Percentiles rank a stretch among this genome's conserved stretches.
These are phyloP conservation scores for Ustilago cynodontis DNA, from an alignment of 1,284 basidiomycete genomes.

Conservation along the genomic window DNA sequence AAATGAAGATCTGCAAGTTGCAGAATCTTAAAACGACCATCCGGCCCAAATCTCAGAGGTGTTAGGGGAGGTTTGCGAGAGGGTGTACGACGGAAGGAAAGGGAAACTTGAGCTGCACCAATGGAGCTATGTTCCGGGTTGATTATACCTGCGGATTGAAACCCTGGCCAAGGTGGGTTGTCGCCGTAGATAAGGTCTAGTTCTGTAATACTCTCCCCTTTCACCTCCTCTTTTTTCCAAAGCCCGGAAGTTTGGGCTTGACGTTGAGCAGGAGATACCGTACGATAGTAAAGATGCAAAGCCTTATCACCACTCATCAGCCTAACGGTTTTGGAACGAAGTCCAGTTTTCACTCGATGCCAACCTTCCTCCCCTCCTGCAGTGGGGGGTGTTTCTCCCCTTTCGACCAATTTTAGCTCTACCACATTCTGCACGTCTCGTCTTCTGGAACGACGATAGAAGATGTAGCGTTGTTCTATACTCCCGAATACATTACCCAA, in stretches of 20 bases:
- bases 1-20: slow-evolving; percentile 68
- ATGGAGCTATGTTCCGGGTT: slow-evolving; percentile 26
- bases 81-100: slow-evolving; percentile 53
- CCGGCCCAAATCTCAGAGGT: slow-evolving; percentile 40
- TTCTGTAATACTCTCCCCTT: slow-evolving; percentile 60
- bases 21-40: slow-evolving; percentile 66
- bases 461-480: slow-evolving; percentile 57
- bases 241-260: slow-evolving; percentile 19
- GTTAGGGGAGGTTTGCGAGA: slow-evolving; percentile 23
- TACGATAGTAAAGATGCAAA: slow-evolving; percentile 56
- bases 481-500: slow-evolving; percentile 38
- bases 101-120: slow-evolving; percentile 28
- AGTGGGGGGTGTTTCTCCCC: slow-evolving; percentile 31
- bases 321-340: slow-evolving; percentile 38
- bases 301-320: slow-evolving; percentile 31
- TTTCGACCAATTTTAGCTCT: slow-evolving; percentile 51
- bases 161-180: slow-evolving; percentile 63
- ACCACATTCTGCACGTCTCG: slow-evolving; percentile 53
- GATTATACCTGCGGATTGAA: slow-evolving; percentile 44
- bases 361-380: slow-evolving; percentile 44
- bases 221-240: slow-evolving; percentile 18
- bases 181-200: slow-evolving; percentile 63
- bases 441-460: slow-evolving; percentile 55
- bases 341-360: slow-evolving; percentile 50
- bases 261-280: slow-evolving; percentile 10